Base-by-base conservation (phyloP, 73 alveolate species). In the Paramecium biaurelia region DNA sequence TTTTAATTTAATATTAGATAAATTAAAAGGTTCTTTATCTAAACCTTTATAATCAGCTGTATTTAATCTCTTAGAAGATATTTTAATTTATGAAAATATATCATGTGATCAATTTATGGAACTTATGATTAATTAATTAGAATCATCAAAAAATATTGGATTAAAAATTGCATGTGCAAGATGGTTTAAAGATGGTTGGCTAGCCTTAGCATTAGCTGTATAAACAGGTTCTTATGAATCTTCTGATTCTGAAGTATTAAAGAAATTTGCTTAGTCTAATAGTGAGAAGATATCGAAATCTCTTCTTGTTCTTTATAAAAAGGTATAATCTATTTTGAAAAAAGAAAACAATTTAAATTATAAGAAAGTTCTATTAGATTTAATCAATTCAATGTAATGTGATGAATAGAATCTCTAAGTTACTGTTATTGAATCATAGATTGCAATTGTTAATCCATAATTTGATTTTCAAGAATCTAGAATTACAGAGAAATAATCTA, bases 181-280 rank as follows among this genome's bases (percentile, higher is more conserved):
- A 43, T 79, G 90, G 90, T 47, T 79, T 34, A 79, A 79, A 45
- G 90, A 79, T 79, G 90, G 90, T 79, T 79, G 90, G 90, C 15
- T 79, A 10, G 70, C 90, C 0, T 79, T 79, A 23, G 90, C 90
- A 20, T 45, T 41, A 10, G 70, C 90, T 21, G 56, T 79, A 2
- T 45, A 79, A 47, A 79, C 70, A 21, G 56, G 72, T 14, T 41
- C 90, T 11, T 47, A 72, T 18, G 86, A 72, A 35, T 72, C 45
- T 7, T 41, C 90, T 2, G 74, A 79, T 41, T 79, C 45, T 30
- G 42, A 79, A 10, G 70, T 41, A 14, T 53, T 79, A 5, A 79
- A 45, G 76, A 45, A 45, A 26, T 79, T 79, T 43, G 72, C 72
- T 11, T 11, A 43, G 10, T 41, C 45, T 8, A 79, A 79, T 79